phyloP scores from a whole-genome alignment of 2,329 filamentous ascomycete species.

The Didymella sp. region DNA sequence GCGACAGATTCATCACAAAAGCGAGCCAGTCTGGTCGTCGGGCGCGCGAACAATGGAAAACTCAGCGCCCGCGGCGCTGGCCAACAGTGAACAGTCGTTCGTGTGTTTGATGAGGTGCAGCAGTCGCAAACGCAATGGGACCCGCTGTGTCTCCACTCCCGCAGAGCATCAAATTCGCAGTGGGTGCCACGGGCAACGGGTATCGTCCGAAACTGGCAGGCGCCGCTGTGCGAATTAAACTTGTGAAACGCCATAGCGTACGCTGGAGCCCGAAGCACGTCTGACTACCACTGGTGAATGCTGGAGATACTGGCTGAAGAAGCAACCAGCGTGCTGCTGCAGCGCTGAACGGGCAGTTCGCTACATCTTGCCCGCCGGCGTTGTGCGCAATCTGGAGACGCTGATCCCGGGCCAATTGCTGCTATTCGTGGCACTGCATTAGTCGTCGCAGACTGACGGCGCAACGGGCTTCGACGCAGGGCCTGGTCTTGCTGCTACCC shows the following conservation, averaged over 20 bases:
- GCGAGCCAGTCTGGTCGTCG: slow-evolving; percentile 2
- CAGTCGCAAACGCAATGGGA: slow-evolving; percentile 26
- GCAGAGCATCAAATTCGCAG: slow-evolving; percentile 23
- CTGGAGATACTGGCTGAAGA: background rate
- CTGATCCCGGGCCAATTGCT: slow-evolving; percentile 14
- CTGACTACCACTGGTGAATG: background rate
- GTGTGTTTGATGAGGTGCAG: slow-evolving; percentile 34
- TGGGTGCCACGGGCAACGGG: slow-evolving; percentile 27
- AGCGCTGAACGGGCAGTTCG: background rate
- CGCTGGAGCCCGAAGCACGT: slow-evolving; percentile 15
- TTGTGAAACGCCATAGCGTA: slow-evolving; percentile 25
- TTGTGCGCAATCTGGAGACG: slow-evolving; percentile 6
- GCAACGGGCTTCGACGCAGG: slow-evolving; percentile 34
- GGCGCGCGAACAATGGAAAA: slow-evolving; percentile 10
- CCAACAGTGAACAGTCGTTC: slow-evolving; percentile 37
- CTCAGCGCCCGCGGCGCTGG: slow-evolving; percentile 20
- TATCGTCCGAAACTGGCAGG: slow-evolving; percentile 26
- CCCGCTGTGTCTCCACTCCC: slow-evolving; percentile 22
- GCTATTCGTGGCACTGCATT: slow-evolving; percentile 19
- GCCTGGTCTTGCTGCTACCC: slow-evolving; percentile 24
- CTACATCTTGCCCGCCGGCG: slow-evolving; percentile 2
- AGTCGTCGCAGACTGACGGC: slow-evolving; percentile 15
- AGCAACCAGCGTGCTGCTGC: background rate
- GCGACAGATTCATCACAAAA: slow-evolving; percentile 2
- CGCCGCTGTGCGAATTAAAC: slow-evolving; percentile 24